Percentiles rank a stretch among this genome's conserved stretches.
Evolutionary conservation across 2,329 filamentous ascomycete genomes (phyloP).

Genomic region (Botrytis pseudocinerea): DNA sequence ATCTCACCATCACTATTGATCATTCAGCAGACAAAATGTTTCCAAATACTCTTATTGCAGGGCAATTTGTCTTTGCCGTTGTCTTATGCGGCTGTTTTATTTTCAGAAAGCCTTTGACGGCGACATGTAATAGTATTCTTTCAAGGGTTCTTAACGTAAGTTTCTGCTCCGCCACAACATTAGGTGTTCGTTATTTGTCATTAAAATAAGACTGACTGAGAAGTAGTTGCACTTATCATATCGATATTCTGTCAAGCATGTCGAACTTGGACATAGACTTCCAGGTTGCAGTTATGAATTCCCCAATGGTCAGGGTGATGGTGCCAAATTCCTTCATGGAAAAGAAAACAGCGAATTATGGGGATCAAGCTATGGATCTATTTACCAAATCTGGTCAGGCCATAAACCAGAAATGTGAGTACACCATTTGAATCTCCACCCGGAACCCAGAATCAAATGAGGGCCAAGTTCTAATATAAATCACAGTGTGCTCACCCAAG

Average conservation of each 20-base stretch:
- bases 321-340: constrained; percentile 46
- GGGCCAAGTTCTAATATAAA: neutral
- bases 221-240: constrained; percentile 15
- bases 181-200: neutral
- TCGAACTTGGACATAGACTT: constrained; percentile 20
- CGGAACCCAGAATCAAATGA: neutral
- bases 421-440: neutral
- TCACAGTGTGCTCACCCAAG: constrained; percentile 42
- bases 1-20: neutral
- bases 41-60: constrained; percentile 11
- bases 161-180: neutral
- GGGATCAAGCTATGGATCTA: constrained; percentile 40
- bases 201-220: neutral
- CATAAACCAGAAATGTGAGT: constrained; percentile 45
- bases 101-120: constrained; percentile 8
- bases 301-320: constrained; percentile 46
- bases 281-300: constrained; percentile 38
- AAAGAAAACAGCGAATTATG: constrained; percentile 41
- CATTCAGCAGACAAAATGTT: constrained; percentile 15
- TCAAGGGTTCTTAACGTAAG: constrained; percentile 9
- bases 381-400: constrained; percentile 46
- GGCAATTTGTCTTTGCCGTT: constrained; percentile 1
- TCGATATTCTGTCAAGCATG: constrained; percentile 21
- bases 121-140: constrained; percentile 3
- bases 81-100: constrained; percentile 9